Percentiles rank a stretch among this genome's conserved stretches.
These are phyloP conservation scores for Cruciata laevipes DNA, from an alignment of 257 asterid genomes.

Conservation along the genomic window DNA sequence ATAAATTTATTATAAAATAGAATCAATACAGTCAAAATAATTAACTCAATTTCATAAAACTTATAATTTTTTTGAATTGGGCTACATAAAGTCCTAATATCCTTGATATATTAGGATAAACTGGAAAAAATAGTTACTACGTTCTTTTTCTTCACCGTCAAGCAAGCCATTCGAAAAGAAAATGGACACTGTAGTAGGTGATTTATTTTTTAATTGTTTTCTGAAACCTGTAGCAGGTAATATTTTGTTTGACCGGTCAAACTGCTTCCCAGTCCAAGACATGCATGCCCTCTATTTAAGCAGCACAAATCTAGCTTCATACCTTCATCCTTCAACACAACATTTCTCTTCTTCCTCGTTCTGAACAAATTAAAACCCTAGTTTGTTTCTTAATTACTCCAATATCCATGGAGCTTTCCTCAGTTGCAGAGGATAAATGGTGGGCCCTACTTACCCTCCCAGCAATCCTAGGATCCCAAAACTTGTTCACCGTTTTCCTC, in stretches of 20 bases:
- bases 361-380: background rate
- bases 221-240: no score
- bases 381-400: background rate
- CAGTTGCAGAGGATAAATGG: slow-evolving; percentile 24
- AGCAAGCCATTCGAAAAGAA: background rate
- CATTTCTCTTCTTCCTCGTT: background rate
- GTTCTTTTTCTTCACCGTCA: background rate
- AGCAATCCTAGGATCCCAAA: slow-evolving; percentile 33
- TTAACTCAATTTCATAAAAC: no score
- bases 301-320: background rate
- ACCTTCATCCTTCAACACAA: slow-evolving; percentile 1
- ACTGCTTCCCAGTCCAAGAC: slow-evolving; percentile 19
- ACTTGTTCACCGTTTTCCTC: slow-evolving; percentile 14
- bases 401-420: slow-evolving; percentile 32
- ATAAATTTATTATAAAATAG: no score
- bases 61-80: no score
- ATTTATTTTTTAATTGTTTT: no score
- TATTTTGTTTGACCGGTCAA: slow-evolving; percentile 7
- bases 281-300: slow-evolving; percentile 38
- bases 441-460: slow-evolving; percentile 42
- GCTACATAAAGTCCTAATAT: no score
- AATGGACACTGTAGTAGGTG: background rate
- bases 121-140: background rate
- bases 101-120: no score
- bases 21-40: no score